Evolutionary conservation across 495 filamentous ascomycete genomes (phyloP).

Genomic region (Penicillium tannophilum): DNA sequence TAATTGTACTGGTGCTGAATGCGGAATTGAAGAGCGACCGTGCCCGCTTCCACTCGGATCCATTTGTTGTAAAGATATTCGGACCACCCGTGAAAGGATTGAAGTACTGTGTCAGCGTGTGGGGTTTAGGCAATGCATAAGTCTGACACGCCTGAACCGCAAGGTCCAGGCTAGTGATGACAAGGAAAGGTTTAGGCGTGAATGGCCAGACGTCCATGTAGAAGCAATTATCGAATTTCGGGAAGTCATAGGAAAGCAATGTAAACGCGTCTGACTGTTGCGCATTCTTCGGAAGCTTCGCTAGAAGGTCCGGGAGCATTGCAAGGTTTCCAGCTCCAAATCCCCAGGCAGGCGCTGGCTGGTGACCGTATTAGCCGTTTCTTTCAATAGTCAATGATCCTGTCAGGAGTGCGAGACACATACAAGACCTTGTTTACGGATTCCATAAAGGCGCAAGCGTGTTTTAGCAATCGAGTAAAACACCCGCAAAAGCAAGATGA

Average conservation of each 20-base stretch:
- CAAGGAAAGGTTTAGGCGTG: background rate
- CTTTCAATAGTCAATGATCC: no score
- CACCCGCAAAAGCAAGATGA: no score
- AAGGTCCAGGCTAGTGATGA: background rate
- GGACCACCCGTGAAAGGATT: background rate
- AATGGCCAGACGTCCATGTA: slow-evolving; percentile 4
- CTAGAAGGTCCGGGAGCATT: background rate
- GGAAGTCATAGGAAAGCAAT: background rate
- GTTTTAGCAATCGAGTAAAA: no score
- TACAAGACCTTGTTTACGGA: no score
- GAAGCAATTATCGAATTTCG: background rate
- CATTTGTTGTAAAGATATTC: slow-evolving; percentile 1
- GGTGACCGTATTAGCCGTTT: no score
- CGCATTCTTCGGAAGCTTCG: background rate
- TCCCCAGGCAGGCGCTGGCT: no score
- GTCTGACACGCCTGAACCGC: slow-evolving; percentile 3
- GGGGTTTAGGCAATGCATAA: background rate
- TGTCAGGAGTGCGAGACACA: no score
- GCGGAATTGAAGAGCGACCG: background rate
- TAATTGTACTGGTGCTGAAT: background rate
- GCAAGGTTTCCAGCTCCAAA: no score
- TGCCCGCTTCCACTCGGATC: background rate
- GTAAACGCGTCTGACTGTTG: slow-evolving; percentile 1
- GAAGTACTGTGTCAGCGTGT: background rate
- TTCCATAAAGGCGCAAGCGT: no score